Evolutionary conservation across 371 early-diverging fungal genomes (phyloP).

Genomic region (Mucor mucedo): DNA sequence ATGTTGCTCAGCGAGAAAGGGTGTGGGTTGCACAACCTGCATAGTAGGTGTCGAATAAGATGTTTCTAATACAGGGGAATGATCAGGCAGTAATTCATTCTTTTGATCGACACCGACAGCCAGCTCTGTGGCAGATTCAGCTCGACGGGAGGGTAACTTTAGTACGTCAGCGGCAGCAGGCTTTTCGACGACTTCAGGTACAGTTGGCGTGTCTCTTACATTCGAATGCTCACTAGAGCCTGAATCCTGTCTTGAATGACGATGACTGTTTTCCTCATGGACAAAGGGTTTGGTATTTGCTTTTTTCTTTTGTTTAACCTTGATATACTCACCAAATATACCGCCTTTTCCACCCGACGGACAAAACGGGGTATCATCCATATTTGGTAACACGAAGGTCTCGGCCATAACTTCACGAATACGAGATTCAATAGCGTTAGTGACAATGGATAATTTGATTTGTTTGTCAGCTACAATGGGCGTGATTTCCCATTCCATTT

Average conservation of each 20-base stretch:
- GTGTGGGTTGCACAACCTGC: neutral
- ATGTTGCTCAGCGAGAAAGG: neutral
- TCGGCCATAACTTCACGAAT: constrained; percentile 83
- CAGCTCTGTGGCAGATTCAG: constrained; percentile 19
- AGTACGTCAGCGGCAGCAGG: constrained; percentile 16
- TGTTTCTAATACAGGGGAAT: neutral
- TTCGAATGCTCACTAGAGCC: neutral
- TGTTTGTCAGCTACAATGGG: constrained; percentile 87
- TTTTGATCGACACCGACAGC: neutral
- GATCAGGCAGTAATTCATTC: neutral
- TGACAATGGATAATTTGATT: constrained; percentile 77
- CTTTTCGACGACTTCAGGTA: constrained; percentile 21
- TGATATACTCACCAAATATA: constrained; percentile 53
- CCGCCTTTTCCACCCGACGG: constrained; percentile 68
- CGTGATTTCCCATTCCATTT: constrained; percentile 78
- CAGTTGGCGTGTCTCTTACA: constrained; percentile 14
- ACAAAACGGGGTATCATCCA: constrained; percentile 88
- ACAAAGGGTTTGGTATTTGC: neutral
- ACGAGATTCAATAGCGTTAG: constrained; percentile 83
- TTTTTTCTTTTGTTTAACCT: constrained; percentile 6
- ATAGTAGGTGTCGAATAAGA: constrained; percentile 22
- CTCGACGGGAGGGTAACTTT: constrained; percentile 19
- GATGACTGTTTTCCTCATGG: neutral
- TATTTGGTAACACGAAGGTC: constrained; percentile 86
- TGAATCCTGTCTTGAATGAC: neutral